Evolutionary conservation across 805 yeast genomes (phyloP).

Genomic region (Sporopachydermia lactativora): DNA sequence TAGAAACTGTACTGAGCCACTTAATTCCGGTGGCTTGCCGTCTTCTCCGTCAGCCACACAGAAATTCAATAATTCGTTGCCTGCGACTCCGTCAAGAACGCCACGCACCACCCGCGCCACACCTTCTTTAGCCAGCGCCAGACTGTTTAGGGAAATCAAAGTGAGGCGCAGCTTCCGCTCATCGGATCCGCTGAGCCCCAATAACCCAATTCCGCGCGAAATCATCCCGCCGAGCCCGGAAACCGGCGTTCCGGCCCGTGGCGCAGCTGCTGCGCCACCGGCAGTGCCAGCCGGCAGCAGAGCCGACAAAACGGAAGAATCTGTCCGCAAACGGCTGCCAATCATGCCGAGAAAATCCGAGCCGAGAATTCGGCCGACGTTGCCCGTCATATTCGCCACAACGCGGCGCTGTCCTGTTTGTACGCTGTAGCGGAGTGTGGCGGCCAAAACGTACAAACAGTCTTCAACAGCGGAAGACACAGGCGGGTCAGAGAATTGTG

Average conservation of each 20-base stretch:
- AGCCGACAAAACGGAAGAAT: constrained; percentile 22
- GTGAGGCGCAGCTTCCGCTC: constrained; percentile 33
- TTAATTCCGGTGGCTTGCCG: constrained; percentile 14
- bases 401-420: constrained; percentile 55
- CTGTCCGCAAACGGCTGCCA: constrained; percentile 29
- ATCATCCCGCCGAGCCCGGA: constrained; percentile 12
- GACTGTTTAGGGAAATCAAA: constrained; percentile 56
- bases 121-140: constrained; percentile 48
- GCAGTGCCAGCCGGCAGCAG: constrained; percentile 7
- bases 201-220: constrained; percentile 11
- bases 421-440: constrained; percentile 47
- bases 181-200: constrained; percentile 16
- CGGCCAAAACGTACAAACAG: constrained; percentile 56
- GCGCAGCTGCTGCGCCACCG: constrained; percentile 9
- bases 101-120: constrained; percentile 32
- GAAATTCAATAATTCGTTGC: constrained; percentile 18
- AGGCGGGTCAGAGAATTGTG: constrained; percentile 31
- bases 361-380: constrained; percentile 45
- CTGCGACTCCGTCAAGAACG: constrained; percentile 9
- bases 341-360: constrained; percentile 48
- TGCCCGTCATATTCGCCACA: constrained; percentile 39
- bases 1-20: constrained; percentile 11
- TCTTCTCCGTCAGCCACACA: constrained; percentile 16
- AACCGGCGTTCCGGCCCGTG: constrained; percentile 6
- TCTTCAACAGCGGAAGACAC: constrained; percentile 83